Conservation (phyloP, 2,329 filamentous ascomycete genomes). For the Eurotiales sp. region DNA sequence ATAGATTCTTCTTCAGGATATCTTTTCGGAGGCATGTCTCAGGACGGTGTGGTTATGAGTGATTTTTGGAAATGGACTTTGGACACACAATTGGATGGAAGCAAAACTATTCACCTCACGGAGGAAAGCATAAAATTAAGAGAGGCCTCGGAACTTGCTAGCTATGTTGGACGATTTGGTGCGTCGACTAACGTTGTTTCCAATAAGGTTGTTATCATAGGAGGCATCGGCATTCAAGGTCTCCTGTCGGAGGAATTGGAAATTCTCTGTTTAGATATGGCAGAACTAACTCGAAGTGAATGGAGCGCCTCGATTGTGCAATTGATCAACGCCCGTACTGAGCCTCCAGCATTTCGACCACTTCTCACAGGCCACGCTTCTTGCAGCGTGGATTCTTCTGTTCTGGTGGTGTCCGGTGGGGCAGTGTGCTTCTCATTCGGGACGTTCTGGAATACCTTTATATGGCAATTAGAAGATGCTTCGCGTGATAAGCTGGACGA, state of each 20-base stretch:
- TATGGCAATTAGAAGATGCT: slow-evolving; percentile 45
- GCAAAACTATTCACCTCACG: slow-evolving; percentile 22
- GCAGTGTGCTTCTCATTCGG: slow-evolving; percentile 90
- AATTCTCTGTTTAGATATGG: slow-evolving; percentile 43
- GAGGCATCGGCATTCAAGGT: slow-evolving; percentile 45
- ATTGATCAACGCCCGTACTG: slow-evolving; percentile 10
- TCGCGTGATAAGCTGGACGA: slow-evolving; percentile 23
- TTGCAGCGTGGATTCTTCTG: slow-evolving; percentile 43
- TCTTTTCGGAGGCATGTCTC: slow-evolving; percentile 67
- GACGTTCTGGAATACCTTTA: slow-evolving; percentile 71
- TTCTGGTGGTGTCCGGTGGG: slow-evolving; percentile 72
- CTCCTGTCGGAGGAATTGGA: slow-evolving; percentile 48
- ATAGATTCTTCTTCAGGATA: slow-evolving; percentile 54
- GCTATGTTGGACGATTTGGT: slow-evolving; percentile 46
- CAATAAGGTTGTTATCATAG: slow-evolving; percentile 48
- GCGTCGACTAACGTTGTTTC: slow-evolving; percentile 48
- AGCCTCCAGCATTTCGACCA: slow-evolving; percentile 50
- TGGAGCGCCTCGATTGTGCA: slow-evolving; percentile 6
- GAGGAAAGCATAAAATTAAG: slow-evolving; percentile 25
- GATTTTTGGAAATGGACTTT: slow-evolving; percentile 65
- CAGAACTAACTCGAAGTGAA: slow-evolving; percentile 7
- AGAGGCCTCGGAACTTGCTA: slow-evolving; percentile 24
- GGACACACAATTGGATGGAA: slow-evolving; percentile 34
- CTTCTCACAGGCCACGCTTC: slow-evolving; percentile 68
- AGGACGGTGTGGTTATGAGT: slow-evolving; percentile 59